These are phyloP conservation scores for Porcisia hertigi DNA, from an alignment of 208 protist genomes.

Conservation along the genomic window DNA sequence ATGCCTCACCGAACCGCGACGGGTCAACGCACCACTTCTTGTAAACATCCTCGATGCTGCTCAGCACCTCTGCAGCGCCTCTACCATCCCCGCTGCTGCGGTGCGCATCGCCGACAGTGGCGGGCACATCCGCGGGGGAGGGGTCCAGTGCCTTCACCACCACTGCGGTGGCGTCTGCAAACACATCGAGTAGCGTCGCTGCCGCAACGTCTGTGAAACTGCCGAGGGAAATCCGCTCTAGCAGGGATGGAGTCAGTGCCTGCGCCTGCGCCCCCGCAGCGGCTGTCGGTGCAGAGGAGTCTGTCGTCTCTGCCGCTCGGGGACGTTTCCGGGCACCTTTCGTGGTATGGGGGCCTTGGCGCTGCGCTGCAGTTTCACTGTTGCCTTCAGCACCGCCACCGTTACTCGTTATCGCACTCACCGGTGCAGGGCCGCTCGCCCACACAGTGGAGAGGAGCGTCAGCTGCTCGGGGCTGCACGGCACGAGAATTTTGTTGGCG, in stretches of 20 bases:
- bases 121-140: background rate
- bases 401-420: background rate
- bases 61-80: conserved; percentile 4
- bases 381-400: background rate
- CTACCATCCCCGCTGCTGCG: conserved; percentile 4
- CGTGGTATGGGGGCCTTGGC: background rate
- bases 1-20: conserved; percentile 51
- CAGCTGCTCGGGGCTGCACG: conserved; percentile 58
- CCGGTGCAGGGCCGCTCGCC: conserved; percentile 1
- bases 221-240: conserved; percentile 69
- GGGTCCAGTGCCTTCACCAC: background rate
- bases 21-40: conserved; percentile 44
- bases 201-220: conserved; percentile 58
- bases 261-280: conserved; percentile 3
- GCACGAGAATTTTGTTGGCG: conserved; percentile 59
- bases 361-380: background rate
- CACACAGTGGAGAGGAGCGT: conserved; percentile 47
- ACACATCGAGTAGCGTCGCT: conserved; percentile 39
- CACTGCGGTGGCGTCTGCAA: conserved; percentile 29
- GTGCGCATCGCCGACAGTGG: background rate
- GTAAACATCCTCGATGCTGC: conserved; percentile 37
- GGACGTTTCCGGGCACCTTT: conserved; percentile 15
- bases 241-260: conserved; percentile 37
- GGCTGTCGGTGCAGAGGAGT: background rate
- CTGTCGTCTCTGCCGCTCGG: background rate